phyloP scores from a whole-genome alignment of 2,329 filamentous ascomycete species.

The Atkinsonella texensis region DNA sequence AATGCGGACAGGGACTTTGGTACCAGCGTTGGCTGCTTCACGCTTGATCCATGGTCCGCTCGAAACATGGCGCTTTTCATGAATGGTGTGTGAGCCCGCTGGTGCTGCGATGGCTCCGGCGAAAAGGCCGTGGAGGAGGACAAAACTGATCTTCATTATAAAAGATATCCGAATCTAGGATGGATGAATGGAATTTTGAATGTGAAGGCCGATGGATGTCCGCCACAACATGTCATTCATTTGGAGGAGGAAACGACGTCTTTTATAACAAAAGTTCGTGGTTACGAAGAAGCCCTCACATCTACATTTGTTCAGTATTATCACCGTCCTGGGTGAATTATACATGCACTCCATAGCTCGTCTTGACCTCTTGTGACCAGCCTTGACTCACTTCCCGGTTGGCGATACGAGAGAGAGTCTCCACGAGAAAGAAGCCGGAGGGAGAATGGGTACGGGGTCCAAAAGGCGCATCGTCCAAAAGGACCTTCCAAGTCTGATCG shows the following conservation, averaged over 20 bases:
- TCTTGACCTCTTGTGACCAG: too few relatives aligned
- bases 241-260: background rate
- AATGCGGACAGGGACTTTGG: slow-evolving; percentile 26
- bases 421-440: background rate
- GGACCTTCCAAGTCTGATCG: background rate
- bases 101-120: slow-evolving; percentile 10
- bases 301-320: too few relatives aligned
- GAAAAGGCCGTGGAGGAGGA: slow-evolving; percentile 10
- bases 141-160: slow-evolving; percentile 11
- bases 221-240: background rate
- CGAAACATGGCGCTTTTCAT: slow-evolving; percentile 16
- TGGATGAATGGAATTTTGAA: background rate
- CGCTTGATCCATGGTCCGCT: slow-evolving; percentile 16
- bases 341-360: too few relatives aligned
- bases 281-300: too few relatives aligned
- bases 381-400: too few relatives aligned
- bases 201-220: background rate
- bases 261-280: too few relatives aligned
- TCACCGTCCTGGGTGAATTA: too few relatives aligned
- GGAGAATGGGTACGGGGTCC: too few relatives aligned
- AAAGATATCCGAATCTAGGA: background rate
- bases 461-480: background rate
- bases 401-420: background rate
- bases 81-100: slow-evolving; percentile 16
- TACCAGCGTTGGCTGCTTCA: slow-evolving; percentile 8